Evolutionary conservation across 1,139 yeast species (phyloP).

Genomic region (Pichia sp.): DNA sequence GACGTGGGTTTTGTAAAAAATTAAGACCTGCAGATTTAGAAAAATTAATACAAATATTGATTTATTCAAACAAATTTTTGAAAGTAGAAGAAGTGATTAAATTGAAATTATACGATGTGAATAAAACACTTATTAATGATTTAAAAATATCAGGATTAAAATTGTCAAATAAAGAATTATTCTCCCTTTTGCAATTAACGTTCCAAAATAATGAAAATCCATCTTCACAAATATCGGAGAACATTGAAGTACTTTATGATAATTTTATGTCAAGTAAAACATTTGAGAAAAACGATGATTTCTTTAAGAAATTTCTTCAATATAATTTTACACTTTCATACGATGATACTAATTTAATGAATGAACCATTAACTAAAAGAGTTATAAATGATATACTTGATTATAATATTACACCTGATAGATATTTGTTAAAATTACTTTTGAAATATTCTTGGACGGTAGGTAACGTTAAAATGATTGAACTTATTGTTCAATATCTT

Average conservation of each 20-base stretch:
- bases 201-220: neutral
- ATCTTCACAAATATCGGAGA: neutral
- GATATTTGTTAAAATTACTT: constrained; percentile 6
- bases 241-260: constrained; percentile 4
- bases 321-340: constrained; percentile 2
- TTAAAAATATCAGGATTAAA: constrained; percentile 7
- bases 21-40: constrained; percentile 13
- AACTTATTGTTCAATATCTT: neutral
- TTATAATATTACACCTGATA: neutral
- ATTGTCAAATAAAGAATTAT: constrained; percentile 12
- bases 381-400: constrained; percentile 4
- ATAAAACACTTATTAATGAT: constrained; percentile 1
- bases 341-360: neutral
- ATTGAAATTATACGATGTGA: constrained; percentile 4
- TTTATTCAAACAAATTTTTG: constrained; percentile 6
- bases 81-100: neutral
- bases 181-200: constrained; percentile 9
- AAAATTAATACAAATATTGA: constrained; percentile 5
- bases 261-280: constrained; percentile 7
- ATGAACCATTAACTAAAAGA: neutral
- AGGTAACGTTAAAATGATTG: neutral
- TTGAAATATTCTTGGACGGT: constrained; percentile 5
- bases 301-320: constrained; percentile 7
- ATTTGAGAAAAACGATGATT: constrained; percentile 9
- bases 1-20: constrained; percentile 3